Evolutionary conservation across 768 basidiomycete genomes (phyloP).

Genomic region (Tulasnella sp.): DNA sequence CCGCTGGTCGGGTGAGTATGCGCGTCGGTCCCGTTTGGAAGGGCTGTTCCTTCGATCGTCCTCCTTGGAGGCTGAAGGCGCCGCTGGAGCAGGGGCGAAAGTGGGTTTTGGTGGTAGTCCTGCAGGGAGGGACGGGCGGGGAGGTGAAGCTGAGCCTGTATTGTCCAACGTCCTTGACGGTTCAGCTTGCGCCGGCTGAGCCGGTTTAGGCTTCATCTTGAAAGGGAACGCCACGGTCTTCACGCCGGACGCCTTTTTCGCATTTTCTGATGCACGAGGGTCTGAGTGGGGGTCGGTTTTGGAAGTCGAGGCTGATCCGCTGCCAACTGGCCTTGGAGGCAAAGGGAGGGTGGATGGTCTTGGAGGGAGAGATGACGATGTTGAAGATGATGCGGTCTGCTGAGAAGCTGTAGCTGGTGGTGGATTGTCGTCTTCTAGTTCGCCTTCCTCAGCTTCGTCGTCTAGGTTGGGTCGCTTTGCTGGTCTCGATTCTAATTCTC

Average conservation of each 20-base stretch:
- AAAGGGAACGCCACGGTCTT: slow-evolving; percentile 69
- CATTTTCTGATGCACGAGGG: slow-evolving; percentile 39
- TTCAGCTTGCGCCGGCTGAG: slow-evolving; percentile 4
- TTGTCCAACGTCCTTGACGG: slow-evolving; percentile 5
- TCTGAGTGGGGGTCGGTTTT: slow-evolving; percentile 33
- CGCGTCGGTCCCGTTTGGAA: slow-evolving; percentile 14
- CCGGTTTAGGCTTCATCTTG: slow-evolving; percentile 46
- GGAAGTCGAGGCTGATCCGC: background rate
- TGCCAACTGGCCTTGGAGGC: slow-evolving; percentile 27
- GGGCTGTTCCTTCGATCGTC: slow-evolving; percentile 43
- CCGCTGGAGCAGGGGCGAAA: slow-evolving; percentile 30
- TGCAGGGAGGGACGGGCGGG: background rate
- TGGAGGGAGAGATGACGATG: slow-evolving; percentile 22
- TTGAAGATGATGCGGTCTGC: slow-evolving; percentile 32
- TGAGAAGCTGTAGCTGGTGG: background rate
- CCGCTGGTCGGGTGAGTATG: slow-evolving; percentile 34
- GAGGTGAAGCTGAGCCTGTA: background rate
- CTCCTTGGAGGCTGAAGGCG: slow-evolving; percentile 46
- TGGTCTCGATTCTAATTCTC: slow-evolving; percentile 40
- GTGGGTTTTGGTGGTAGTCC: background rate
- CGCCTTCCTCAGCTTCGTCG: slow-evolving; percentile 71
- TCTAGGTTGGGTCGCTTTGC: slow-evolving; percentile 46
- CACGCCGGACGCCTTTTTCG: slow-evolving; percentile 35
- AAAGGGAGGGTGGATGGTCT: slow-evolving; percentile 30
- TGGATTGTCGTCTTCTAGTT: slow-evolving; percentile 59